These are phyloP conservation scores for Citrus australasica DNA, from an alignment of 345 rosid species.

Conservation along the genomic window DNA sequence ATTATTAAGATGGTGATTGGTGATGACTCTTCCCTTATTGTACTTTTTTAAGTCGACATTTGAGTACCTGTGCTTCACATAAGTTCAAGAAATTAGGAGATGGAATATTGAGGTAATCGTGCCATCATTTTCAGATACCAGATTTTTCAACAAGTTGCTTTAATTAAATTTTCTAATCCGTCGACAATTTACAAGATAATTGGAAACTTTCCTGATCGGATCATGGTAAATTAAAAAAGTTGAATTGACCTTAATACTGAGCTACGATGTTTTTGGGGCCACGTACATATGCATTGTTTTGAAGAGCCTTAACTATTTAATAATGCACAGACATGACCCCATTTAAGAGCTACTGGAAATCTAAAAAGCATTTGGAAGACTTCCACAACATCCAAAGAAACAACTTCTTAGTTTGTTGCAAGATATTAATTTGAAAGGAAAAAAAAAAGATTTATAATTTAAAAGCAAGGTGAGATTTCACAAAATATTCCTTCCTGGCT, in stretches of 20 bases:
- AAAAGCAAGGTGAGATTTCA: no score
- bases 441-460: no score
- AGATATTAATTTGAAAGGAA: no score
- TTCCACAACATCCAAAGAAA: no score
- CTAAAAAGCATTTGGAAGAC: no score
- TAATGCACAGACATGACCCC: not conserved
- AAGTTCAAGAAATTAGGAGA: not conserved
- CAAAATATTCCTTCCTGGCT: no score
- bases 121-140: not conserved
- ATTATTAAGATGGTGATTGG: slow-evolving; percentile 4
- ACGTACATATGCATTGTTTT: not conserved
- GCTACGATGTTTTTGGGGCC: not conserved
- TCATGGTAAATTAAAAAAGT: not conserved
- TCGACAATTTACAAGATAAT: not conserved
- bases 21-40: not conserved
- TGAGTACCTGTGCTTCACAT: not conserved
- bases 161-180: not conserved
- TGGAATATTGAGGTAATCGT: not conserved
- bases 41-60: not conserved
- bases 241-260: not conserved
- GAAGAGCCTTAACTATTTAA: not conserved
- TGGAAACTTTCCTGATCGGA: not conserved
- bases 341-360: not conserved
- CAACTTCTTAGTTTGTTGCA: no score
- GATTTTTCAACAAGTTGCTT: not conserved